These are phyloP conservation scores for Plantago major DNA, from an alignment of 257 asterid species.

Conservation along the genomic window DNA sequence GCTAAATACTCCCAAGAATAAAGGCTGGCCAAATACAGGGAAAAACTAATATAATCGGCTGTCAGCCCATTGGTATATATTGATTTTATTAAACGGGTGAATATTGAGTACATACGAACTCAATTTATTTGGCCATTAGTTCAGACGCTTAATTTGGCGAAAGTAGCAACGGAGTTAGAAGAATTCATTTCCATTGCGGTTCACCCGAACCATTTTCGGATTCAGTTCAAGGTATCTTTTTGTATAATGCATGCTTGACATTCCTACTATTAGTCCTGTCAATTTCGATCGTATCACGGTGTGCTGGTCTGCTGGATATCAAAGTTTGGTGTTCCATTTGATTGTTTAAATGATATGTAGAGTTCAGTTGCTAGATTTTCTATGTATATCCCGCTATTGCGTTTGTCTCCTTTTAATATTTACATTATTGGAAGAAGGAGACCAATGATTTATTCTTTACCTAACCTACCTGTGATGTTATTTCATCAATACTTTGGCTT, in stretches of 20 bases:
- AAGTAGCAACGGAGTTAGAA: slow-evolving; percentile 33
- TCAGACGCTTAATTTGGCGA: slow-evolving; percentile 61
- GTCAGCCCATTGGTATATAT: too few species aligned
- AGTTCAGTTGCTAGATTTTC: too few species aligned
- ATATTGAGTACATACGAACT: too few species aligned
- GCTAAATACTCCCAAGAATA: too few species aligned
- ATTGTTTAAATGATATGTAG: neutral
- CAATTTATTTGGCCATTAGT: too few species aligned
- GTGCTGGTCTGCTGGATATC: slow-evolving; percentile 11
- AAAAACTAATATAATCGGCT: too few species aligned
- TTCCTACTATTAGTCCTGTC: too few species aligned
- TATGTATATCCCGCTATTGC: too few species aligned
- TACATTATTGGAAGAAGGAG: slow-evolving; percentile 9
- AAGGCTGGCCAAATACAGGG: too few species aligned
- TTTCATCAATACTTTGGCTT: slow-evolving; percentile 15
- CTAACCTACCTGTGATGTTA: slow-evolving; percentile 10
- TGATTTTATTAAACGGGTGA: too few species aligned
- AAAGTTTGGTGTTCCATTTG: slow-evolving; percentile 4
- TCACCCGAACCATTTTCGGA: slow-evolving; percentile 41
- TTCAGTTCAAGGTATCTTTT: slow-evolving; percentile 52
- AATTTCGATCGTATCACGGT: neutral
- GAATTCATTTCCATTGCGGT: slow-evolving; percentile 47
- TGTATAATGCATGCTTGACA: slow-evolving; percentile 2
- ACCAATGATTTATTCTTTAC: neutral
- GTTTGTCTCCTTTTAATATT: neutral